These are phyloP conservation scores for Coemansia sp. DNA, from an alignment of 192 early-diverging fungal genomes.

Conservation along the genomic window DNA sequence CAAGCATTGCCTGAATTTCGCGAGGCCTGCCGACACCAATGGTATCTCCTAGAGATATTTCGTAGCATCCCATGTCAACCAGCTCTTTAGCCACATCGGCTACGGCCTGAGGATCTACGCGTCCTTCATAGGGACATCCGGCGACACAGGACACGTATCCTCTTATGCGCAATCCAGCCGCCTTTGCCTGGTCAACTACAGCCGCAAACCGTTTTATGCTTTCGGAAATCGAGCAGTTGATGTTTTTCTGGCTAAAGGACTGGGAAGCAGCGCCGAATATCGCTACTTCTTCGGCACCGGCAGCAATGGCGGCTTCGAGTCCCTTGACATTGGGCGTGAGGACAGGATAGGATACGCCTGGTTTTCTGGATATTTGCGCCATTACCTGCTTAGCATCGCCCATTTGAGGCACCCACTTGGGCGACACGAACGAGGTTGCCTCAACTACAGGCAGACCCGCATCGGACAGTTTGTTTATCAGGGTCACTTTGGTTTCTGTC, in stretches of 20 bases:
- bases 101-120: constrained; percentile 67
- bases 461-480: constrained; percentile 81
- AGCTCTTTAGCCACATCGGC: constrained; percentile 73
- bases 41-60: constrained; percentile 95
- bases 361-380: constrained; percentile 60
- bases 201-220: constrained; percentile 71
- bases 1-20: constrained; percentile 67
- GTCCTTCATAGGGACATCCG: constrained; percentile 93
- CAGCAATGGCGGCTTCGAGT: constrained; percentile 75
- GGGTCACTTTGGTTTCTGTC: constrained; percentile 78
- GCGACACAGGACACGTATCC: constrained; percentile 90
- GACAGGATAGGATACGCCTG: constrained; percentile 82
- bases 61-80: constrained; percentile 92
- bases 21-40: constrained; percentile 88
- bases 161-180: constrained; percentile 64
- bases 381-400: constrained; percentile 81
- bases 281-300: constrained; percentile 84
- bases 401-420: constrained; percentile 98
- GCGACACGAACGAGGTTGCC: constrained; percentile 92
- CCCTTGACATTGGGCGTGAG: constrained; percentile 89
- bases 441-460: constrained; percentile 85
- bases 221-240: constrained; percentile 88
- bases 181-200: constrained; percentile 66
- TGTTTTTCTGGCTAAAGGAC: constrained; percentile 86
- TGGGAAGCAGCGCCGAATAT: constrained; percentile 90